Conservation (phyloP, 2,329 filamentous ascomycete genomes). For the Lachnellula suecica region DNA sequence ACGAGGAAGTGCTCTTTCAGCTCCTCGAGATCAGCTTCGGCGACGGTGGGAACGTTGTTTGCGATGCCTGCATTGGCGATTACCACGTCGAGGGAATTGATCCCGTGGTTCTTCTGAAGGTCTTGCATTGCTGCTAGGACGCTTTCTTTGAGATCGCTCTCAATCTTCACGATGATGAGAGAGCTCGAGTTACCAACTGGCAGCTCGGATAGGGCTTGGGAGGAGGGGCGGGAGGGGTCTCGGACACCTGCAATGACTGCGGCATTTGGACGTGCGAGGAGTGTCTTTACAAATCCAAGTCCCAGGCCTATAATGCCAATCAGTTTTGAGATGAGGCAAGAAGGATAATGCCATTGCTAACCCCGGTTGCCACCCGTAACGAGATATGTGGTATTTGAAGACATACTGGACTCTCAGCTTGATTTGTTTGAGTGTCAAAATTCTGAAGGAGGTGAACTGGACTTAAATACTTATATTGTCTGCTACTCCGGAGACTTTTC, state of each 20-base stretch:
- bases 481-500: too few species aligned
- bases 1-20: constrained; percentile 38
- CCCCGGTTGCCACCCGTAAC: constrained; percentile 17
- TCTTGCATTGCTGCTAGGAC: constrained; percentile 34
- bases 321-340: neutral
- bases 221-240: constrained; percentile 23
- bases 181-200: constrained; percentile 22
- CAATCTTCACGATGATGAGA: constrained; percentile 45
- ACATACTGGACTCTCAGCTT: neutral
- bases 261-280: constrained; percentile 35
- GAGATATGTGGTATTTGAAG: neutral
- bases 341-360: neutral
- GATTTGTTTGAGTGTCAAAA: neutral
- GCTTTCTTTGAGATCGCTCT: constrained; percentile 36
- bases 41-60: constrained; percentile 28
- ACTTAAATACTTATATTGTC: neutral
- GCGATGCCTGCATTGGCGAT: constrained; percentile 52
- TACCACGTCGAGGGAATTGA: constrained; percentile 46
- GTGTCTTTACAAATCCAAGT: constrained; percentile 30
- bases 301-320: constrained; percentile 23
- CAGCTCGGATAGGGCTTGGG: constrained; percentile 28
- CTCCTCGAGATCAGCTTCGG: constrained; percentile 35
- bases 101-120: constrained; percentile 32
- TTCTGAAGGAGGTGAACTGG: neutral
- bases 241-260: constrained; percentile 39